Percentiles rank a stretch among this genome's conserved stretches.
Evolutionary conservation across 345 rosid genomes (phyloP).

Genomic region (Gossypioides kirkii): DNA sequence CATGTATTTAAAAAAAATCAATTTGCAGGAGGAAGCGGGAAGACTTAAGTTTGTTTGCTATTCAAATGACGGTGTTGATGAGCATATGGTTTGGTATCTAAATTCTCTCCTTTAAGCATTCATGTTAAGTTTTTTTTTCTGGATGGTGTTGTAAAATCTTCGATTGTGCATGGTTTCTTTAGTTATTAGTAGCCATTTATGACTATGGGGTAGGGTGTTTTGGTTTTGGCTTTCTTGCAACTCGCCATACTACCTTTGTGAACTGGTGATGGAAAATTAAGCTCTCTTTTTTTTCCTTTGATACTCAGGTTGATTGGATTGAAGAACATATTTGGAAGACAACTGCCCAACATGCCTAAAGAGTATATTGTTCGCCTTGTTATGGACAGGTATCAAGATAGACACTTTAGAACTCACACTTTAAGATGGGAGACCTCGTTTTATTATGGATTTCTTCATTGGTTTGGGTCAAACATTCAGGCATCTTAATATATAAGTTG

Average conservation of each 20-base stretch:
- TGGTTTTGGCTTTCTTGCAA: conserved; percentile 3
- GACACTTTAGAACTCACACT: neutral
- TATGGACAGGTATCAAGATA: conserved; percentile 78
- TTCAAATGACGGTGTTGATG: conserved; percentile 77
- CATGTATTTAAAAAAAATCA: neutral
- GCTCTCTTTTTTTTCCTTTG: conserved; percentile 17
- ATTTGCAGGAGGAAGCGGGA: conserved; percentile 82
- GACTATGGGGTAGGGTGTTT: neutral
- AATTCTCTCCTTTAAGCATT: conserved; percentile 21
- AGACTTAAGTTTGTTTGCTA: conserved; percentile 73
- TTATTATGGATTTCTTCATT: neutral
- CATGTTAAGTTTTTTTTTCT: neutral
- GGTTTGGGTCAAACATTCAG: neutral
- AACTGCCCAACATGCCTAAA: conserved; percentile 98
- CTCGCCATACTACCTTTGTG: neutral
- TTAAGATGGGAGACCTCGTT: neutral
- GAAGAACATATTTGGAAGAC: conserved; percentile 97
- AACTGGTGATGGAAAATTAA: neutral
- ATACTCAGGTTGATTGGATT: conserved; percentile 80
- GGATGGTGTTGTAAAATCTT: neutral
- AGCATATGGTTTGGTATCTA: conserved; percentile 96
- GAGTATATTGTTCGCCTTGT: conserved; percentile 98
- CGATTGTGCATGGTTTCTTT: neutral
- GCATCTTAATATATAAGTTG: conserved; percentile 1
- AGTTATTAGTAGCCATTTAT: neutral